Conservation (phyloP, 192 early-diverging fungal genomes). For the Podochytrium sp. region DNA sequence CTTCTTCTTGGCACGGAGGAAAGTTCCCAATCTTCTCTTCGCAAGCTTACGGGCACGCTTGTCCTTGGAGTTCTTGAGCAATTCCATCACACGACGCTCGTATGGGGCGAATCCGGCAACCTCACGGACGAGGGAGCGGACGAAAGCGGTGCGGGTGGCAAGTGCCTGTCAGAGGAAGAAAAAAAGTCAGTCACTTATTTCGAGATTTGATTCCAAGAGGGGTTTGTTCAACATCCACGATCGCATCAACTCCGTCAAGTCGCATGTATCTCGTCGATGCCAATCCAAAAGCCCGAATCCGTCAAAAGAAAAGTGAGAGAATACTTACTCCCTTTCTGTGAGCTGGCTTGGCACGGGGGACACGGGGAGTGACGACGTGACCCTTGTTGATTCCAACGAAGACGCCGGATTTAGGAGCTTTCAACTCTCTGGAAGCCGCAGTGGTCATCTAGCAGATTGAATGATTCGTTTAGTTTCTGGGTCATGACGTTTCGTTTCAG, state of each 20-base stretch:
- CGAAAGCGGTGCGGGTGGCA: slow-evolving; percentile 85
- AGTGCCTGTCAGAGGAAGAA: slow-evolving; percentile 57
- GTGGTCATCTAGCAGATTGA: slow-evolving; percentile 32
- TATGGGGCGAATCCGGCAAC: slow-evolving; percentile 98
- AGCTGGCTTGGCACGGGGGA: slow-evolving; percentile 69
- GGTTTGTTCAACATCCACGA: neutral
- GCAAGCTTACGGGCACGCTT: slow-evolving; percentile 99
- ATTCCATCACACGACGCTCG: slow-evolving; percentile 99
- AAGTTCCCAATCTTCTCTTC: slow-evolving; percentile 96
- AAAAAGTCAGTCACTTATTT: neutral
- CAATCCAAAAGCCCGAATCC: too few relatives aligned
- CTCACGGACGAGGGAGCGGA: slow-evolving; percentile 94
- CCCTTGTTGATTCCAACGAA: slow-evolving; percentile 91
- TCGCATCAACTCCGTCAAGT: neutral
- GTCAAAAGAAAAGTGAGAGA: neutral
- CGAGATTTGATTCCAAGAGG: neutral
- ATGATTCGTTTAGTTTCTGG: too few relatives aligned
- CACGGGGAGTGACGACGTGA: slow-evolving; percentile 81
- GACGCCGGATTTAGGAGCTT: slow-evolving; percentile 78
- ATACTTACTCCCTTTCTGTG: slow-evolving; percentile 84
- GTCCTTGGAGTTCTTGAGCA: slow-evolving; percentile 99
- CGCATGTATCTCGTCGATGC: neutral
- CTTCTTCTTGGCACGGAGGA: slow-evolving; percentile 97
- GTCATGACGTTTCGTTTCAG: too few relatives aligned
- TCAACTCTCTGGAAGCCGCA: slow-evolving; percentile 23